phyloP scores from a whole-genome alignment of 495 filamentous ascomycete genomes.

The Bathelium albidoporum region DNA sequence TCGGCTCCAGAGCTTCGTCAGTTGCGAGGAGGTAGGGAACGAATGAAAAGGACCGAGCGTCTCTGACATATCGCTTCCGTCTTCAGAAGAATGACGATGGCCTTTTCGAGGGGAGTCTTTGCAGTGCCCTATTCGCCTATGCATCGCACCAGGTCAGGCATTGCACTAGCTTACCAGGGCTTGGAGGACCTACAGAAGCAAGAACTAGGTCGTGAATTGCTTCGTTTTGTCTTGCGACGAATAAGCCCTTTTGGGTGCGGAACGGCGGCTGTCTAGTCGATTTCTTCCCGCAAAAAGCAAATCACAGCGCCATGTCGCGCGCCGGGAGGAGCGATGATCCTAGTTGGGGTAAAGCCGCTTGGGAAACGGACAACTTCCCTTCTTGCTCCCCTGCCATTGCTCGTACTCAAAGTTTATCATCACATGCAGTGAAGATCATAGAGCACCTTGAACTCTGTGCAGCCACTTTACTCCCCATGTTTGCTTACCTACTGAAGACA shows the following conservation, averaged over 20 bases:
- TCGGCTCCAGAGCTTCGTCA: neutral
- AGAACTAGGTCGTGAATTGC: neutral
- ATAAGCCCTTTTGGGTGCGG: neutral
- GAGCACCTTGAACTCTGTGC: neutral
- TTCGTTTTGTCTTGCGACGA: neutral
- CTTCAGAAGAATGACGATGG: too few species aligned
- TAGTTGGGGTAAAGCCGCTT: neutral
- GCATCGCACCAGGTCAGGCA: too few species aligned
- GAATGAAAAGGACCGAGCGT: too few species aligned
- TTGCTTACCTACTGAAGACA: neutral
- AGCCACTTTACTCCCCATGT: neutral
- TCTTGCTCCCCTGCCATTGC: neutral
- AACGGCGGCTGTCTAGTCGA: neutral
- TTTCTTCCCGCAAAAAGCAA: conserved; percentile 1
- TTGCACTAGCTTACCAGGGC: too few species aligned
- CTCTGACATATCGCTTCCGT: too few species aligned
- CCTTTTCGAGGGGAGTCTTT: too few species aligned
- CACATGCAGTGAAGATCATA: neutral
- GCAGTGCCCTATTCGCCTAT: too few species aligned
- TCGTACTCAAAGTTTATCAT: too few species aligned
- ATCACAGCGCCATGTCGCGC: conserved; percentile 4
- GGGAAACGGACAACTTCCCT: neutral
- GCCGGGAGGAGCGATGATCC: neutral
- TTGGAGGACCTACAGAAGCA: neutral
- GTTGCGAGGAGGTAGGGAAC: too few species aligned